Base-by-base conservation (phyloP, 1,284 basidiomycete genomes). In the Tetrapyrgos nigripes region DNA sequence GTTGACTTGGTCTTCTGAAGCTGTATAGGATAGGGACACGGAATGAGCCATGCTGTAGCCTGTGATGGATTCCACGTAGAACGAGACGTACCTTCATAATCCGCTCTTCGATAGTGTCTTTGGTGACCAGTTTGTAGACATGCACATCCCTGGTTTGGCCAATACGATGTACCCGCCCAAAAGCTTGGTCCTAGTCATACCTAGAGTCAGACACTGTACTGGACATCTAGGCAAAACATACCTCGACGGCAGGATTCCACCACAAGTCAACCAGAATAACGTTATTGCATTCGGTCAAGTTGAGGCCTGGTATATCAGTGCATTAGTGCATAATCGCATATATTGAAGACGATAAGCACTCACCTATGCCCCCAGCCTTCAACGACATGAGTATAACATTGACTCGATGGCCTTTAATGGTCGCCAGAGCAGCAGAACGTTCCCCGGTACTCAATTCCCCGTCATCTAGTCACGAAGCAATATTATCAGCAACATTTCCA, bases 251-350 rank as follows among this genome's bases (percentile, higher is more conserved):
- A 4, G 79, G 79, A 63, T 83, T 83, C 81, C 85, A 87, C 86
- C 86, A 88, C 24, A 86, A 64, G 63, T 86, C 84, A 62, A 81
- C 75, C 13, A 87, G 68, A 51, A 86, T 79, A 33, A 86, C 83
- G 51, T 83, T 80, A 66, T 83, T 85, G 70, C 86, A 88, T 66
- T 78, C 80, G 0, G 85, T 87, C 57, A 89, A 65, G 64, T 89
- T 89, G 19, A 89, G 74, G 33, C 86, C 85, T 70, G 67, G 21
- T 40, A 14, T 28, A 27, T 19, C 35, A 8, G 19, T 26, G 26
- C 51, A 37, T 21, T 3, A 33, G 26, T 9, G 4, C 17, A 11
- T n/a, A 40, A 33, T 8, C 31, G 31, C 8, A 14, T 33, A 8
- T 8, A 14, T 33, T 8, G 31, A 33, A 33, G 31, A 33, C 14